These are phyloP conservation scores for Neonothopanus nambi DNA, from an alignment of 1,284 basidiomycete species.

Conservation along the genomic window DNA sequence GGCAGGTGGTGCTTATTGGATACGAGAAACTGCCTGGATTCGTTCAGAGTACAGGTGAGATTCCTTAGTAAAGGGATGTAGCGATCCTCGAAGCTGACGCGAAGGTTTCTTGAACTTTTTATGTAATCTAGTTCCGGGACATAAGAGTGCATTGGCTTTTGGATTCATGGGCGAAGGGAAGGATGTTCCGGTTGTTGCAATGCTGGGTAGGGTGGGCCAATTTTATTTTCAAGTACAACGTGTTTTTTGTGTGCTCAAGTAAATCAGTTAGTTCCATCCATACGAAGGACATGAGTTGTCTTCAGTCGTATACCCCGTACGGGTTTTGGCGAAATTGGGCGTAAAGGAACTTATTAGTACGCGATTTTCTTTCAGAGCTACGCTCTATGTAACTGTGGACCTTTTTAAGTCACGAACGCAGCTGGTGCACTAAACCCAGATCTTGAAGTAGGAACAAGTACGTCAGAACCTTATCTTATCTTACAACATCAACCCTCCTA, in stretches of 20 bases:
- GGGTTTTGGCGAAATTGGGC: slow-evolving; percentile 74
- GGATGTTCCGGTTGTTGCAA: slow-evolving; percentile 75
- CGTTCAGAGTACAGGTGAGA: slow-evolving; percentile 70
- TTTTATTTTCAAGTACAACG: slow-evolving; percentile 23
- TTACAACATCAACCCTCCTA: slow-evolving; percentile 31
- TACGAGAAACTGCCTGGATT: slow-evolving; percentile 69
- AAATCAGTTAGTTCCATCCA: slow-evolving; percentile 63
- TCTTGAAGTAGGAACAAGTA: slow-evolving; percentile 80
- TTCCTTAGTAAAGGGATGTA: too few relatives aligned
- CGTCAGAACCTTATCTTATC: slow-evolving; percentile 27
- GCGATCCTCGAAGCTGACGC: background rate
- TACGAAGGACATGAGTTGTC: slow-evolving; percentile 77
- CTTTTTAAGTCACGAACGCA: slow-evolving; percentile 77
- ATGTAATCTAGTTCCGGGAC: slow-evolving; percentile 69
- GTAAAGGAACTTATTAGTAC: slow-evolving; percentile 73
- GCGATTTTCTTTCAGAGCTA: slow-evolving; percentile 24
- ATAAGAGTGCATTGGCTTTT: slow-evolving; percentile 77
- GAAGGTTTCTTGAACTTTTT: slow-evolving; percentile 3
- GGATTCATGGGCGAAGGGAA: slow-evolving; percentile 63
- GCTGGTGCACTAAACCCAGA: slow-evolving; percentile 74
- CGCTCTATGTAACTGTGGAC: slow-evolving; percentile 8
- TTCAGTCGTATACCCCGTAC: slow-evolving; percentile 75
- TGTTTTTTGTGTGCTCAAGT: background rate
- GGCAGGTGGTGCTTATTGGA: slow-evolving; percentile 54
- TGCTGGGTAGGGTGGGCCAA: slow-evolving; percentile 71